Percentiles rank a stretch among this genome's conserved stretches.
Conservation (phyloP, 2,329 filamentous ascomycete species). For the Sphaerulina musiva region DNA sequence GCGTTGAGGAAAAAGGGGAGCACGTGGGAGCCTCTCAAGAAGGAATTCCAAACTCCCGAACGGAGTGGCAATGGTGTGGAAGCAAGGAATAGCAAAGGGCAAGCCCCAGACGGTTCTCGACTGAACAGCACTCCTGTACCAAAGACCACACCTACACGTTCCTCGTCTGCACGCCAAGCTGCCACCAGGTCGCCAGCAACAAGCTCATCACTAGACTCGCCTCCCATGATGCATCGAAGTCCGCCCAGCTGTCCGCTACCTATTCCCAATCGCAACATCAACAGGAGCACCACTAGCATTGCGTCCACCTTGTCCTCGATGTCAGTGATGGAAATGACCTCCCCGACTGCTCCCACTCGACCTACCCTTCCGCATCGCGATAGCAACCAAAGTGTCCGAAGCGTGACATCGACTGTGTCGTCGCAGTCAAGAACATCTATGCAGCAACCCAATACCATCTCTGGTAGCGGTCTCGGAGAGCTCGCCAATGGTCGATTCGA, state of each 20-base stretch:
- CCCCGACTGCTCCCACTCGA: no score
- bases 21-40: constrained; percentile 2
- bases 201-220: not conserved
- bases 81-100: not conserved
- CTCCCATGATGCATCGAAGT: not conserved
- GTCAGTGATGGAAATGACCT: not conserved
- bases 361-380: no score
- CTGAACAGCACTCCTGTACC: not conserved
- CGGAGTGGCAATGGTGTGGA: not conserved
- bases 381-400: no score
- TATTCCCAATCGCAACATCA: not conserved
- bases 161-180: not conserved
- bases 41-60: not conserved
- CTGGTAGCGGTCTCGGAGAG: not conserved
- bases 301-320: not conserved
- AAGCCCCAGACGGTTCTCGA: not conserved
- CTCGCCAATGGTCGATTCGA: not conserved
- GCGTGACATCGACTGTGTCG: no score
- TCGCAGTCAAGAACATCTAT: no score
- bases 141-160: not conserved
- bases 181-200: not conserved
- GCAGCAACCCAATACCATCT: not conserved
- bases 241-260: not conserved
- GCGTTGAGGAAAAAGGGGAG: constrained; percentile 4
- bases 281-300: not conserved